Evolutionary conservation across 2,329 filamentous ascomycete species (phyloP).

Genomic region (Pyrenochaeta sp.): DNA sequence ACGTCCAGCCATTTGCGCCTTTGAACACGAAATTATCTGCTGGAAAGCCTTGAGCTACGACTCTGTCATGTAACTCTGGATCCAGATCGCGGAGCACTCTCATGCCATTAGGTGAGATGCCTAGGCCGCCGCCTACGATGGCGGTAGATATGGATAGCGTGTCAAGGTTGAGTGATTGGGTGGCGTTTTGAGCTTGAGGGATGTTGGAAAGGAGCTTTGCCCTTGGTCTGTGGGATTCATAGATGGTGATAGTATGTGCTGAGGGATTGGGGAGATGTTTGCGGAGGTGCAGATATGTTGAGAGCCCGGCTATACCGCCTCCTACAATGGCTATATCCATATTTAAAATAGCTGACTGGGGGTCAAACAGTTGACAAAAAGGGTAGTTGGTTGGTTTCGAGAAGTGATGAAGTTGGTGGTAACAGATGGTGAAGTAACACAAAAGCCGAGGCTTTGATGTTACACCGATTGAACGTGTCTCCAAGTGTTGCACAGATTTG

Average conservation of each 20-base stretch:
- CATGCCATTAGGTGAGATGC: slow-evolving; percentile 39
- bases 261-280: slow-evolving; percentile 28
- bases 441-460: too few species aligned
- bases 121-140: slow-evolving; percentile 36
- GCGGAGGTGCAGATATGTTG: slow-evolving; percentile 34
- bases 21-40: slow-evolving; percentile 29
- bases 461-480: neutral
- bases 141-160: slow-evolving; percentile 20
- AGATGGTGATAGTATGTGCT: slow-evolving; percentile 29
- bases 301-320: slow-evolving; percentile 20
- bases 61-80: slow-evolving; percentile 19
- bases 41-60: slow-evolving; percentile 29
- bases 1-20: slow-evolving; percentile 25
- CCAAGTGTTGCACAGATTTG: neutral
- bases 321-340: slow-evolving; percentile 26
- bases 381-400: neutral
- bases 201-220: neutral
- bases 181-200: neutral
- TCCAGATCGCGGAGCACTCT: slow-evolving; percentile 29
- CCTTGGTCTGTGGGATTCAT: slow-evolving; percentile 29
- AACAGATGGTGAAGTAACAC: too few species aligned
- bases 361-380: too few species aligned
- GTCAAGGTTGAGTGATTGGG: slow-evolving; percentile 6
- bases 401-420: neutral
- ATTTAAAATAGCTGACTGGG: neutral